Evolutionary conservation across 441 rosid genomes (phyloP), one percentile per base, ranked within the genome.

Genomic region (Manihot esculenta): DNA sequence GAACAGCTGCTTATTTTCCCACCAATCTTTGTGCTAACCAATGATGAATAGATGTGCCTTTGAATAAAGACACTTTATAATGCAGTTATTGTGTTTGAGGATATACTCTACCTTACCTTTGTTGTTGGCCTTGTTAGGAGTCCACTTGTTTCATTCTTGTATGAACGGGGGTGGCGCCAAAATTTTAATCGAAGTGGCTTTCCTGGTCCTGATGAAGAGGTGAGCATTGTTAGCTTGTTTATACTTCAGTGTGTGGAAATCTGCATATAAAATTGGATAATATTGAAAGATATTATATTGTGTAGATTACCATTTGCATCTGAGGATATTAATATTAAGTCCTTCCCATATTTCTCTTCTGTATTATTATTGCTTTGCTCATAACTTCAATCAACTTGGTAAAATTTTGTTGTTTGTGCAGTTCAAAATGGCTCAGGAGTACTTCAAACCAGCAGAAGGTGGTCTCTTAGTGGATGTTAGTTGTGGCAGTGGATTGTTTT

Each of bases 191-290:
- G 24, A 30, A 84, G 96, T 53, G 97, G 99, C 61, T 90, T 94
- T 77, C 97, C 99, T 54, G 99, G 99, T 72, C 86, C 87, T 48
- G 97, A 92, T 73, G 96, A 92, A 85, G 99, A 92, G 96, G 99
- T 92, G 79, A 24, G 23, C 53, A 12, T 51, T 69, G 49, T 56
- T 66, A 49, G 62, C 77, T 68, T 77, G 27, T 15, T 47, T 35
- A 0, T 59, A 2, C 33, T 44, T 33, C 2, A 24, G 41, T 44
- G 57, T 51, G 58, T 1, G 69, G 64, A 54, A 47, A 21, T 45
- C 62, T 60, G 14, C 5, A 7, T 2, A 35, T 35, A 35, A 20
- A 64, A 21, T 68, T 41, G 5, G 10, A 56, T 67, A 30, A 62
- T 18, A 3, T 41, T 50, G 66, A 9, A 66, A 41, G 64, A 33